phyloP scores from a whole-genome alignment of 2,329 filamentous ascomycete species.

The Thielaviopsis ethacetica region DNA sequence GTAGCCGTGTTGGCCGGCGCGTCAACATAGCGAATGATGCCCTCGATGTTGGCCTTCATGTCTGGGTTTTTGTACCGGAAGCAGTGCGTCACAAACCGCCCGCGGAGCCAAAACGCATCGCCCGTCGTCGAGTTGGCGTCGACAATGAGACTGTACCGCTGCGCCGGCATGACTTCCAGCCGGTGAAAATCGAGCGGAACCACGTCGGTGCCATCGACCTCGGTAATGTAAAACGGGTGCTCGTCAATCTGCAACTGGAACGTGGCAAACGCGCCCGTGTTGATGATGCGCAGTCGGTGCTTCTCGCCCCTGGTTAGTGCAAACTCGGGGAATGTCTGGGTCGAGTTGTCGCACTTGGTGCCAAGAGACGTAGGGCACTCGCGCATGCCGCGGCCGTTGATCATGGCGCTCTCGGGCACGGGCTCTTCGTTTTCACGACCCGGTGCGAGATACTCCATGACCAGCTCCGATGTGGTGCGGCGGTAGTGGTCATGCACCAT shows the following conservation, averaged over 20 bases:
- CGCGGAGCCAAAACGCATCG: conserved; percentile 47
- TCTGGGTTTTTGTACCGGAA: conserved; percentile 20
- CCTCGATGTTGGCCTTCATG: conserved; percentile 19
- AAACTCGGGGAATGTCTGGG: conserved; percentile 24
- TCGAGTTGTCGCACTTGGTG: conserved; percentile 28
- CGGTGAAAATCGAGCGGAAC: conserved; percentile 40
- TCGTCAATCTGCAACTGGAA: conserved; percentile 57
- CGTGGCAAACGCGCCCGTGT: conserved; percentile 54
- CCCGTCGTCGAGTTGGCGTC: conserved; percentile 38
- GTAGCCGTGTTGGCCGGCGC: not conserved
- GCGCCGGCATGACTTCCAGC: conserved; percentile 51
- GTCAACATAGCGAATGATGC: conserved; percentile 19
- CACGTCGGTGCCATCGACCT: conserved; percentile 54
- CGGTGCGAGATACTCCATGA: conserved; percentile 37
- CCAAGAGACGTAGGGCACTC: conserved; percentile 20
- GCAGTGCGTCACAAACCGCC: conserved; percentile 27
- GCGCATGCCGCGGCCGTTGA: conserved; percentile 36
- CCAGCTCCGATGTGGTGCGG: conserved; percentile 31
- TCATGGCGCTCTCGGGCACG: conserved; percentile 45
- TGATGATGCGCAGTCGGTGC: conserved; percentile 52
- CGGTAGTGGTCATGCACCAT: conserved; percentile 65
- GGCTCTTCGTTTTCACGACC: conserved; percentile 45
- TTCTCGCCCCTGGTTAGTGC: conserved; percentile 35
- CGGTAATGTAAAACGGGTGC: conserved; percentile 47
- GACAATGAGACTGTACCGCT: conserved; percentile 53